A percentile compares a stretch with the other conserved stretches of the same genome.
These are phyloP conservation scores for Starmerella floris DNA, from an alignment of 805 yeast species.

Conservation along the genomic window DNA sequence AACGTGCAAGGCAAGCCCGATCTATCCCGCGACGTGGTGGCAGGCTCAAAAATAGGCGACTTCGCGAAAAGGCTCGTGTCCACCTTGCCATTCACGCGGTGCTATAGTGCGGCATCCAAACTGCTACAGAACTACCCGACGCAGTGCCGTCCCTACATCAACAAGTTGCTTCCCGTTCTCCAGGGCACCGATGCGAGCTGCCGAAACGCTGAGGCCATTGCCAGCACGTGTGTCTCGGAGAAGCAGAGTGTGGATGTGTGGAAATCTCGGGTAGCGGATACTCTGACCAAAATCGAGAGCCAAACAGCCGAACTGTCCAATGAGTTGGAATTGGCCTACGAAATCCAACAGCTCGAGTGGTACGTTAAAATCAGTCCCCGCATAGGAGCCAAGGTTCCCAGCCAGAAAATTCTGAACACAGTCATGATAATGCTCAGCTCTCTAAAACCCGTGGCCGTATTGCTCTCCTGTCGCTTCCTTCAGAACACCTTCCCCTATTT, in stretches of 20 bases:
- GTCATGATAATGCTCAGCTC: not conserved
- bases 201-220: slow-evolving; percentile 10
- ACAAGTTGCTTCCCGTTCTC: slow-evolving; percentile 12
- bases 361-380: slow-evolving; percentile 7
- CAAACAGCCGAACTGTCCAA: not conserved
- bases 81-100: slow-evolving; percentile 8
- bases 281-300: not conserved
- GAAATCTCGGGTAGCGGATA: slow-evolving; percentile 5
- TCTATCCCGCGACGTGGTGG: slow-evolving; percentile 66
- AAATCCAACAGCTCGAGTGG: not conserved
- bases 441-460: slow-evolving; percentile 7
- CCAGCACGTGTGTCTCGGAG: slow-evolving; percentile 14
- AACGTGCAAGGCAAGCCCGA: slow-evolving; percentile 59
- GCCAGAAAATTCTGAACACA: slow-evolving; percentile 1
- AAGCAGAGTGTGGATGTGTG: slow-evolving; percentile 15
- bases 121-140: slow-evolving; percentile 18
- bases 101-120: slow-evolving; percentile 3
- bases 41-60: slow-evolving; percentile 64
- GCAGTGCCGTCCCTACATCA: slow-evolving; percentile 18
- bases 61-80: slow-evolving; percentile 34
- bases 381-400: slow-evolving; percentile 13
- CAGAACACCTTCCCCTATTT: slow-evolving; percentile 6
- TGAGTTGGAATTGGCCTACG: not conserved
- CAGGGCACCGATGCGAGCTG: not conserved
- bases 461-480: slow-evolving; percentile 11